These are phyloP conservation scores for Sporothrix curviconia DNA, from an alignment of 2,329 filamentous ascomycete species.

Conservation along the genomic window DNA sequence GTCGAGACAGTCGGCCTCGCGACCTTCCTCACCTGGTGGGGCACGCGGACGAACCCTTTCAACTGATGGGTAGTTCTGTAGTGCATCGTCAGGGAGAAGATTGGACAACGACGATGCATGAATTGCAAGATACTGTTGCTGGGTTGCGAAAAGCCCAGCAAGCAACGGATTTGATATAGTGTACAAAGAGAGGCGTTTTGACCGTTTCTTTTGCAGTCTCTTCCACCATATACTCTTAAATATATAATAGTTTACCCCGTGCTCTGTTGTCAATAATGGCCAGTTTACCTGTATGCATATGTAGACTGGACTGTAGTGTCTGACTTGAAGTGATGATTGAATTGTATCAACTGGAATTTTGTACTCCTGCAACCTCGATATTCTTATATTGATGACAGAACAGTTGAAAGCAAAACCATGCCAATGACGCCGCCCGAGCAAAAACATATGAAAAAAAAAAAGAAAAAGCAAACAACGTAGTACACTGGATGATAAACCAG, in stretches of 20 bases:
- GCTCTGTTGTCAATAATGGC: no score
- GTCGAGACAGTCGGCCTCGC: constrained; percentile 91
- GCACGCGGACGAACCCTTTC: constrained; percentile 88
- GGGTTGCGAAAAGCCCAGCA: no score
- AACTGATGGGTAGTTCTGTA: constrained; percentile 50
- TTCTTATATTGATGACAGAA: constrained; percentile 5
- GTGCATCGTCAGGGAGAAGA: no score
- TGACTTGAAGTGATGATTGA: background rate
- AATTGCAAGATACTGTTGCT: no score
- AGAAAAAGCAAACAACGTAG: background rate
- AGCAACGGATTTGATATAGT: no score
- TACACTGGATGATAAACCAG: no score
- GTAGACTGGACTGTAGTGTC: no score
- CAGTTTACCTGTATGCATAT: no score
- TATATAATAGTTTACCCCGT: background rate
- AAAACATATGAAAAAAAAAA: background rate
- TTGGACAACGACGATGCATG: no score
- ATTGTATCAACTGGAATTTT: constrained; percentile 3
- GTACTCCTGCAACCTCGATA: constrained; percentile 12
- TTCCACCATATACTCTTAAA: constrained; percentile 2
- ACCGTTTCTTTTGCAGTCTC: background rate
- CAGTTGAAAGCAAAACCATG: constrained; percentile 4
- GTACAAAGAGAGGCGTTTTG: background rate
- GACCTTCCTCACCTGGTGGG: constrained; percentile 95
- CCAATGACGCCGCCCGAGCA: constrained; percentile 12